Base-by-base conservation (phyloP, 257 asterid genomes). In the Mentha longifolia region DNA sequence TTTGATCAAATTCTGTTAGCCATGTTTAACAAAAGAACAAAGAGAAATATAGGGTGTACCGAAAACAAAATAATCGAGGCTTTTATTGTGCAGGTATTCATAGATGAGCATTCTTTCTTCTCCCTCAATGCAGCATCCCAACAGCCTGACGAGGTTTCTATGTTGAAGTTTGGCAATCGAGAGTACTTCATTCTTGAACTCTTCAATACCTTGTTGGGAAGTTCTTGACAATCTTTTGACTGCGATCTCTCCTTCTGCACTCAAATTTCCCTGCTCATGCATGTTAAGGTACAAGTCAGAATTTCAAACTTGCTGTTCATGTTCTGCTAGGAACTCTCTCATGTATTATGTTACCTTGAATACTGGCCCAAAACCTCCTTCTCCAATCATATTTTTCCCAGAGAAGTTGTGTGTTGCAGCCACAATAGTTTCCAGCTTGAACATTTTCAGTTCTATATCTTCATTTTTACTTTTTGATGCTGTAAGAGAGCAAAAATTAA, bases 361-460 rank as follows among this genome's bases (percentile, higher is more conserved):
- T 28, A 85, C 86, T 5, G 83, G 75, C 12, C 90, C 90, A 52
- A 80, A 85, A 9, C 90, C 82, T 15, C 82, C 82, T 56, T 56
- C 55, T 37, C 82, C 68, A 3, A 78, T 57, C 51, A 20, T 63
- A 20, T 79, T 81, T 33, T 78, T 61, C 31, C 22, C 13, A 13
- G 84, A 80, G 56, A 85, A 82, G 14, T 64, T 64, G 20, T 22
- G 15, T 14, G 69, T 64, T 12, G 69, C 69, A 0, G 17, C 15
- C 56, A 43, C 20, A 22, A 43, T 43, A 22, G 69, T 43, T 42
- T 25, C 56, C 69, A 43, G 0, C 1, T 72, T 45, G 49, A 76
- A 74, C 7, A 57, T 39, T 58, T 73, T 16, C 9, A 56, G 39
- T 19, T 81, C 86, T 13, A 72, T 42, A 63, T 75, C 82, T 13